Evolutionary conservation across 371 early-diverging fungal species (phyloP).

Genomic region (Mucor piriformis): DNA sequence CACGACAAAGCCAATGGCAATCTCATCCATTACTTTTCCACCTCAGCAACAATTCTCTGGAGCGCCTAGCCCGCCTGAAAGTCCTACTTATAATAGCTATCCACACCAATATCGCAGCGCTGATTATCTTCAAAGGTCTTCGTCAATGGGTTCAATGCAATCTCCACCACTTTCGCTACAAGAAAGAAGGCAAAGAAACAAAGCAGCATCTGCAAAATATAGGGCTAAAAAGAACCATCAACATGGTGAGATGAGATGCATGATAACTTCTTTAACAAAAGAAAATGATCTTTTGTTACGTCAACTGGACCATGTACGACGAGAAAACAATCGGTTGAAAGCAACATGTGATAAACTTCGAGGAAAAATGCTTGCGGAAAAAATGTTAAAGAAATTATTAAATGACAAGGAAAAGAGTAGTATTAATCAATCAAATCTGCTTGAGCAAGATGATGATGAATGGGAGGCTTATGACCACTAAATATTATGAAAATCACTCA

Average conservation of each 20-base stretch:
- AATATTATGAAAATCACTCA: background rate
- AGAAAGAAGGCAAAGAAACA: constrained; percentile 64
- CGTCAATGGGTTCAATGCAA: background rate
- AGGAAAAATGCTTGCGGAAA: constrained; percentile 59
- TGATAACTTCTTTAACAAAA: constrained; percentile 50
- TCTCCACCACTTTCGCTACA: constrained; percentile 50
- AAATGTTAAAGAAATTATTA: constrained; percentile 46
- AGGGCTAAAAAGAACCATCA: constrained; percentile 67
- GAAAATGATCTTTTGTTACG: constrained; percentile 57
- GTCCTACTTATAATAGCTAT: background rate
- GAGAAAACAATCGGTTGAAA: constrained; percentile 56
- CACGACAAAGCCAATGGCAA: constrained; percentile 38
- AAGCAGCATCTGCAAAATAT: constrained; percentile 70
- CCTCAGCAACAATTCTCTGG: constrained; percentile 2
- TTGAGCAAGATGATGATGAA: constrained; percentile 20
- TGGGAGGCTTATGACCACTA: background rate
- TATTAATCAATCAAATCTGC: background rate
- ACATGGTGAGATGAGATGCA: constrained; percentile 60
- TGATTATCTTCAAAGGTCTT: background rate
- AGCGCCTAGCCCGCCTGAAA: background rate
- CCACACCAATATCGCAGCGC: background rate
- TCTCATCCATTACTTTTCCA: constrained; percentile 44
- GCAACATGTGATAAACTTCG: constrained; percentile 55
- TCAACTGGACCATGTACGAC: constrained; percentile 53
- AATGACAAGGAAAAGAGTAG: background rate